Percentiles rank a stretch among this genome's conserved stretches.
Evolutionary conservation across 2,329 filamentous ascomycete genomes (phyloP).

Genomic region (Sclerotinia borealis): DNA sequence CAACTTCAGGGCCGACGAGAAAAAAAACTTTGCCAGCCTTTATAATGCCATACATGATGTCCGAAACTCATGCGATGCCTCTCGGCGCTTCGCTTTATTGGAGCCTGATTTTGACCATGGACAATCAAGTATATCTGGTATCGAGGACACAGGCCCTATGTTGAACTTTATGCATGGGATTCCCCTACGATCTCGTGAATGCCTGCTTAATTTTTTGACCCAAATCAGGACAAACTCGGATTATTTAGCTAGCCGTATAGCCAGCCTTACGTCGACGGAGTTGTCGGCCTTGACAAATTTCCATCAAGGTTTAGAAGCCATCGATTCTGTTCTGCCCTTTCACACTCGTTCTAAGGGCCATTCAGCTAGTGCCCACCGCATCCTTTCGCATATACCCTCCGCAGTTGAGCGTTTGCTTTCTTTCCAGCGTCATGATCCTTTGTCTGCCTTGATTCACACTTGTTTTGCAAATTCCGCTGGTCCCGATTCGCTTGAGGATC

Average conservation of each 20-base stretch:
- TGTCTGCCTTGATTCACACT: conserved; percentile 80
- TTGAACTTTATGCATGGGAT: conserved; percentile 64
- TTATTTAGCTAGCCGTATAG: conserved; percentile 78
- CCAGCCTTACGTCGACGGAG: conserved; percentile 68
- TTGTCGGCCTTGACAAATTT: conserved; percentile 71
- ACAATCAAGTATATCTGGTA: conserved; percentile 30
- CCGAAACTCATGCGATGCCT: conserved; percentile 68
- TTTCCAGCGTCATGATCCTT: conserved; percentile 81
- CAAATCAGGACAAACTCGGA: conserved; percentile 80
- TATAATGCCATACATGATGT: conserved; percentile 77
- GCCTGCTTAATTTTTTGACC: conserved; percentile 72
- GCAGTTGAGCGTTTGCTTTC: conserved; percentile 79
- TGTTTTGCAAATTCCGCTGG: conserved; percentile 83
- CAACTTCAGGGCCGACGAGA: conserved; percentile 72
- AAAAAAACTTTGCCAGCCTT: conserved; percentile 66
- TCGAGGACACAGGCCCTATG: conserved; percentile 39
- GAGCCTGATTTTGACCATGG: conserved; percentile 63
- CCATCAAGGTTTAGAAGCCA: conserved; percentile 70
- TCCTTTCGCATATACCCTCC: conserved; percentile 43
- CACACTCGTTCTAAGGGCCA: conserved; percentile 44
- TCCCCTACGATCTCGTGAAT: conserved; percentile 66
- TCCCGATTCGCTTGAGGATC: conserved; percentile 74
- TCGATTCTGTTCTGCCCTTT: conserved; percentile 76
- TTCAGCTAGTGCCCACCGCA: conserved; percentile 43
- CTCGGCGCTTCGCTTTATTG: conserved; percentile 62